Conservation (phyloP, 495 filamentous ascomycete genomes). For the Aspergillus conjunctus region DNA sequence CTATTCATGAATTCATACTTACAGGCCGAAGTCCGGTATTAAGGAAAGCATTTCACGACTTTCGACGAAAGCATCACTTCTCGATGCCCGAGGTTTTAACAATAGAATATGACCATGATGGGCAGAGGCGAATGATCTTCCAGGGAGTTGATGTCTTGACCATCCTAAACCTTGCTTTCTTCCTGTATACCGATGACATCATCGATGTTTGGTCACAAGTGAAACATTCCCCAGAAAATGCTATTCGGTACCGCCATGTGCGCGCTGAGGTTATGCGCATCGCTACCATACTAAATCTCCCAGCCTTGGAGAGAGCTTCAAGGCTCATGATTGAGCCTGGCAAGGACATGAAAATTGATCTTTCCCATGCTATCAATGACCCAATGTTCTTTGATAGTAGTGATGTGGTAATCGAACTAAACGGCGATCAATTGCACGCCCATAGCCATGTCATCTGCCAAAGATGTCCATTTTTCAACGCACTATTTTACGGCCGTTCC, state of each 20-base stretch:
- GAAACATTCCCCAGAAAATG: conserved; percentile 60
- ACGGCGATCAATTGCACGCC: conserved; percentile 62
- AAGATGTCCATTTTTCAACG: conserved; percentile 89
- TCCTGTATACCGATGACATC: conserved; percentile 76
- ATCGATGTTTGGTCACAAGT: conserved; percentile 83
- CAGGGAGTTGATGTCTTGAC: conserved; percentile 71
- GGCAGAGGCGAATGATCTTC: conserved; percentile 57
- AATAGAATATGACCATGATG: conserved; percentile 54
- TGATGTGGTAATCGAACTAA: conserved; percentile 76
- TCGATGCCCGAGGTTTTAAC: conserved; percentile 60
- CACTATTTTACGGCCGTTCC: conserved; percentile 83
- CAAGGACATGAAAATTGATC: conserved; percentile 64
- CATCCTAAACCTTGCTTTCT: conserved; percentile 75
- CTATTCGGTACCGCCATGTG: conserved; percentile 71
- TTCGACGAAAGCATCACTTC: conserved; percentile 46
- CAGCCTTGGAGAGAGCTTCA: conserved; percentile 70
- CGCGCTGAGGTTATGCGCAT: conserved; percentile 81
- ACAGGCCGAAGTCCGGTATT: conserved; percentile 71
- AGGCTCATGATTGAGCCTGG: conserved; percentile 69
- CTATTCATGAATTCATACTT: conserved; percentile 81
- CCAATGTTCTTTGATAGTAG: conserved; percentile 69
- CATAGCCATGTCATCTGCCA: conserved; percentile 80
- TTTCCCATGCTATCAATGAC: conserved; percentile 66
- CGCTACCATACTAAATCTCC: conserved; percentile 65
- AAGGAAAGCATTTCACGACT: conserved; percentile 59